These are phyloP conservation scores for Garcia nutans DNA, from an alignment of 345 rosid species.

Conservation along the genomic window DNA sequence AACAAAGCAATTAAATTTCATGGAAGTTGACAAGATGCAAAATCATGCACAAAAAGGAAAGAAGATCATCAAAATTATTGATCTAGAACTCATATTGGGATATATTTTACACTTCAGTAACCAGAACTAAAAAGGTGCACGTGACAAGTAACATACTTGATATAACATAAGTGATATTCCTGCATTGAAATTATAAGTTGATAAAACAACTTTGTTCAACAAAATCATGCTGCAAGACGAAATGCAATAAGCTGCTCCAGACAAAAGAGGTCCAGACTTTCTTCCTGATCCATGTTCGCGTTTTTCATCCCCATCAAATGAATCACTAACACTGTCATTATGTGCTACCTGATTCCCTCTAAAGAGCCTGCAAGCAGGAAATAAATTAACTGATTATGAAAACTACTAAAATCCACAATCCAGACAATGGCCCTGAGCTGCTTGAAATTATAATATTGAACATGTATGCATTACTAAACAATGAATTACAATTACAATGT, in stretches of 20 bases:
- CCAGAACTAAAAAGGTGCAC: background rate
- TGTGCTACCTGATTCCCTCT: conserved; percentile 45
- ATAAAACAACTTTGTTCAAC: conserved; percentile 78
- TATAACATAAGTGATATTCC: conserved; percentile 83
- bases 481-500: background rate
- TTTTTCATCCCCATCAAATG: conserved; percentile 36
- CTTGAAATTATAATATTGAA: background rate
- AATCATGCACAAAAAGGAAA: background rate
- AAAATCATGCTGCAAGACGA: conserved; percentile 93
- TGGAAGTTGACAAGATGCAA: background rate
- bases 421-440: background rate
- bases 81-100: background rate
- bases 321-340: conserved; percentile 23
- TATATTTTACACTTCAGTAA: background rate
- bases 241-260: conserved; percentile 86
- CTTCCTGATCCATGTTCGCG: conserved; percentile 46
- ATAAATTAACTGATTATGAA: no score
- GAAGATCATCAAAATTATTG: background rate
- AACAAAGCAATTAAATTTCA: background rate
- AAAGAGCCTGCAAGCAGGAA: conserved; percentile 42
- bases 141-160: conserved; percentile 52
- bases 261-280: conserved; percentile 65
- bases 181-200: conserved; percentile 70
- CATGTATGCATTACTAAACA: no score
- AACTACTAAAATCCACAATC: background rate